phyloP scores from a whole-genome alignment of 73 alveolate species.

The Paramecium sexaurelia region DNA sequence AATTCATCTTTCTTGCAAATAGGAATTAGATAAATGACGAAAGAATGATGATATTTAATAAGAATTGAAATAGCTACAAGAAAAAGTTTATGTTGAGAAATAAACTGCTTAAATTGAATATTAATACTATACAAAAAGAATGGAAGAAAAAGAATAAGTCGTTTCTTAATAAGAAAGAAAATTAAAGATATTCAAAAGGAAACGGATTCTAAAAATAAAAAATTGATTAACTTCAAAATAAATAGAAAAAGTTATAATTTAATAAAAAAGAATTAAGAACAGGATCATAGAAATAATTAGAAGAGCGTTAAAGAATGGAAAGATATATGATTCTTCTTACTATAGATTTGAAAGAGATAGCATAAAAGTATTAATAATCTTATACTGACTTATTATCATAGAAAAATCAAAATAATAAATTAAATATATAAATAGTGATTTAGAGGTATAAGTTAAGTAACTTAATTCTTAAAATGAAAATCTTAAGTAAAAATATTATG shows the following conservation, averaged over 20 bases:
- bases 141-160: constrained; percentile 76
- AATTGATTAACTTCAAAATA: constrained; percentile 69
- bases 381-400: not conserved
- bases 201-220: constrained; percentile 72
- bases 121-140: constrained; percentile 60
- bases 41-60: constrained; percentile 69
- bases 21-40: constrained; percentile 74
- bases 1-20: constrained; percentile 74
- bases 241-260: constrained; percentile 64
- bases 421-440: not conserved
- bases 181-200: constrained; percentile 69
- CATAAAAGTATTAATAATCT: not conserved
- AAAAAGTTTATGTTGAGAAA: constrained; percentile 72
- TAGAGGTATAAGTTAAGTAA: not conserved
- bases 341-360: not conserved
- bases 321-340: constrained; percentile 72
- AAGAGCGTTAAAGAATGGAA: constrained; percentile 80
- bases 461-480: not conserved
- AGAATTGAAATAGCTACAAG: constrained; percentile 65
- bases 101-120: constrained; percentile 69
- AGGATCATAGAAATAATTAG: constrained; percentile 79
- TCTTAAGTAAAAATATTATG: no score
- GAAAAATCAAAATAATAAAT: not conserved
- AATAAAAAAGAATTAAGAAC: constrained; percentile 76
- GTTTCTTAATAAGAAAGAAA: constrained; percentile 69